Evolutionary conservation across 306 rosid species (phyloP), one percentile per base, ranked within the genome.

Genomic region (Trichosanthes cucumerina): DNA sequence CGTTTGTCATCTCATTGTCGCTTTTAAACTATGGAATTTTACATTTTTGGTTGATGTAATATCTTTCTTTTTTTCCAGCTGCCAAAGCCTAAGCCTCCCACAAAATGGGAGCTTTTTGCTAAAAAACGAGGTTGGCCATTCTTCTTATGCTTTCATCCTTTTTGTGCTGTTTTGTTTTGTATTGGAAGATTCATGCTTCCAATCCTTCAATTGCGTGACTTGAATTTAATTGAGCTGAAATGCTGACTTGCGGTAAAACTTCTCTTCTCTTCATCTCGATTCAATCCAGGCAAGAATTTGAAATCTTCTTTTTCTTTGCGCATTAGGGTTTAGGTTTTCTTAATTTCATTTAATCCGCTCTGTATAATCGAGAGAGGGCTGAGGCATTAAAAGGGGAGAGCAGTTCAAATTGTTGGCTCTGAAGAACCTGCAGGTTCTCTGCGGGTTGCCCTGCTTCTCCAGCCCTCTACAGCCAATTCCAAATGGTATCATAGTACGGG

Each of bases 401-500:
- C 89, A 80, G 14, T 38, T 16, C 18, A 2, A 38, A 8, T 24
- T n/a, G 10, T 43, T 91, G 89, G 93, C 93, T 89, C 96, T 89
- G 91, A 87, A 89, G 81, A 46, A 79, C 91, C 81, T 83, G 91
- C 88, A 86, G 98, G 98, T 93, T 0, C 69, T 93, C 96, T 89
- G 85, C 86, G 72, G 90, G 89, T 69, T 85, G 90, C 96, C 98
- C 94, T 86, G 94, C 89, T 49, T 33, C 75, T 86, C 38, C n/a
- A 69, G 88, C 91, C 96, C 92, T 80, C 24, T 2, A 89, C 81
- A 88, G 69, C 0, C 39, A 89, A 78, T 78, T 24, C 73, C 57
- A 68, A 24, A 89, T 89, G 96, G 96, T 90, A 58, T 88, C 98
- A 89, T 93, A 93, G 96, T 93, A 93, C 94, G 94, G 94, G 81